A percentile compares a stretch with the other conserved stretches of the same genome.
Conservation (phyloP, 2,329 filamentous ascomycete genomes). For the Juglanconis oblonga region DNA sequence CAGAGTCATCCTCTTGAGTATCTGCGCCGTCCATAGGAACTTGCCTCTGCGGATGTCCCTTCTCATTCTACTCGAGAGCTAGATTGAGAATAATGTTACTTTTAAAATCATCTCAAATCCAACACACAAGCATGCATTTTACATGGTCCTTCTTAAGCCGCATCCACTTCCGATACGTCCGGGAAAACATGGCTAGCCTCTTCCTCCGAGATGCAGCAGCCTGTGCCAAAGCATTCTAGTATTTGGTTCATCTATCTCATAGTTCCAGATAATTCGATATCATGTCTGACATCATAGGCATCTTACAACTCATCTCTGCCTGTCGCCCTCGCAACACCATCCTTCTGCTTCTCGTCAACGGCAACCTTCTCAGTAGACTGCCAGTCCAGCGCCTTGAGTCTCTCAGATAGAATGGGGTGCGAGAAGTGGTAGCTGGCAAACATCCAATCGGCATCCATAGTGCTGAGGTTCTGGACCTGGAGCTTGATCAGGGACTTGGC, state of each 20-base stretch:
- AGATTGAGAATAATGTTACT: too few species aligned
- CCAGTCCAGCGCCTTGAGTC: slow-evolving; percentile 88
- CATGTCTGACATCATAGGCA: background rate
- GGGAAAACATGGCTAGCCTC: too few species aligned
- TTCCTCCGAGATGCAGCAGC: too few species aligned
- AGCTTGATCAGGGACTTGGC: slow-evolving; percentile 91
- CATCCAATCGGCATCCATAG: slow-evolving; percentile 98
- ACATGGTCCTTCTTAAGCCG: too few species aligned
- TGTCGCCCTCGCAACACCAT: slow-evolving; percentile 63
- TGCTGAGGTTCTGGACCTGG: slow-evolving; percentile 96
- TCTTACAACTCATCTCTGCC: slow-evolving; percentile 71
- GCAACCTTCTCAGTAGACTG: slow-evolving; percentile 55
- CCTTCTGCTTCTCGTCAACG: slow-evolving; percentile 29
- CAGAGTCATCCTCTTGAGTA: too few species aligned
- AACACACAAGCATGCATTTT: too few species aligned
- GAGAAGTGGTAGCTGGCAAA: slow-evolving; percentile 99
- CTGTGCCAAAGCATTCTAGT: too few species aligned
- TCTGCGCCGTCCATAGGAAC: too few species aligned
- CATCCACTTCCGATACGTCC: too few species aligned
- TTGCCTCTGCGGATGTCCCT: too few species aligned
- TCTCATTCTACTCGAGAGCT: too few species aligned
- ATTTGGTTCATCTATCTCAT: background rate
- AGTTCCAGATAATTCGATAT: background rate
- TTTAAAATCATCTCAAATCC: too few species aligned
- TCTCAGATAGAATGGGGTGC: slow-evolving; percentile 91